These are phyloP conservation scores for Didymellaceae sp. DNA, from an alignment of 2,329 filamentous ascomycete genomes.

Conservation along the genomic window DNA sequence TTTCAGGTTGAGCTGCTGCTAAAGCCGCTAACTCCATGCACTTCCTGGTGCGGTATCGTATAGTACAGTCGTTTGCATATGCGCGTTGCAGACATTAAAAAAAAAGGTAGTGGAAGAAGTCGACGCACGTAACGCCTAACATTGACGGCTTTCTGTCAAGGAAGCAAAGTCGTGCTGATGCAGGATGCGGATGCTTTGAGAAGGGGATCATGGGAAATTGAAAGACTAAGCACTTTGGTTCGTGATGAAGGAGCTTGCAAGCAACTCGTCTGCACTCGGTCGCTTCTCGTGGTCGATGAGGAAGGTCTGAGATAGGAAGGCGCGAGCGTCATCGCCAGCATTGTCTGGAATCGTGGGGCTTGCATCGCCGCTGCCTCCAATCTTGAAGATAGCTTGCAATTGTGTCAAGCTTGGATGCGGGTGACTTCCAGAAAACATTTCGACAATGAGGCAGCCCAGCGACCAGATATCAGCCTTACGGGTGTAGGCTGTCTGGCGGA, in stretches of 20 bases:
- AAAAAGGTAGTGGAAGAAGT: background rate
- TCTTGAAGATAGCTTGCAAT: constrained; percentile 98
- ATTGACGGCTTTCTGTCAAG: background rate
- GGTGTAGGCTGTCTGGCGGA: constrained; percentile 96
- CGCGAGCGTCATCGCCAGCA: constrained; percentile 81
- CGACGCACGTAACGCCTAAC: constrained; percentile 1
- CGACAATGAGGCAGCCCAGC: constrained; percentile 92
- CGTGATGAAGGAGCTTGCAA: constrained; percentile 81
- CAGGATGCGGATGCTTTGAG: background rate
- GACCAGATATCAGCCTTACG: constrained; percentile 99
- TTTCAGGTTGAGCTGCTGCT: constrained; percentile 1
- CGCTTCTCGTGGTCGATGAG: constrained; percentile 93
- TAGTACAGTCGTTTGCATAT: constrained; percentile 20
- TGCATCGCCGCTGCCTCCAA: constrained; percentile 81
- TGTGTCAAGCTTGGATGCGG: constrained; percentile 98
- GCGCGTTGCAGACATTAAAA: constrained; percentile 23
- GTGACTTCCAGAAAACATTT: constrained; percentile 98
- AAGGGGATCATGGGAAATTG: background rate
- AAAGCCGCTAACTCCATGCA: constrained; percentile 8
- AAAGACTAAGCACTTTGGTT: constrained; percentile 61
- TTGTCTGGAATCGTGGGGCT: constrained; percentile 87
- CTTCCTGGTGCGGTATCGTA: constrained; percentile 21
- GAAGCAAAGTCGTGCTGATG: background rate
- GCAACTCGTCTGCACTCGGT: constrained; percentile 88
- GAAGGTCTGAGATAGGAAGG: constrained; percentile 88